Evolutionary conservation across 148 eudicot genomes (phyloP), one percentile per base, ranked within the genome.

Genomic region (Pouteria glomerata): DNA sequence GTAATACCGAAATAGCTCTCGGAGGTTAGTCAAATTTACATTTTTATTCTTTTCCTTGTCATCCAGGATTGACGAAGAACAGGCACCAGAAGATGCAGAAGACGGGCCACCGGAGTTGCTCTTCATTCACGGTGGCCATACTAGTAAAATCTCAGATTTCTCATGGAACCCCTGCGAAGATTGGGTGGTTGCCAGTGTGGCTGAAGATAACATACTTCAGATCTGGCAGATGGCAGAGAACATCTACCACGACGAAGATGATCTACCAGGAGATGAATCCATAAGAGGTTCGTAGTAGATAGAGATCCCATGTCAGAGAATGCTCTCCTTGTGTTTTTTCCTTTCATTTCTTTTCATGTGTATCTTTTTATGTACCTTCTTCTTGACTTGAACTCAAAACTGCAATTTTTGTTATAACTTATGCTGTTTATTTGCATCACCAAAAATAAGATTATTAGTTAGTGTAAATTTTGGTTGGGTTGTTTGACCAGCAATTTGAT

Each of bases 141-240:
- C 96, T 3, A 90, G 90, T 82, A 93, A 85, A 87, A 85, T 93
- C 19, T 90, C 96, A 1, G 97, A 93, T 75, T 93, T 93, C 83
- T 93, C 98, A 27, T 93, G 97, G 98, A 93, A 93, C 76, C 89
- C 94, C 10, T 85, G 85, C 56, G 92, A 93, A 74, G 98, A 93
- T 70, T 88, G 96, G 96, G 88, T 90, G 14, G 75, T 93, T 57
- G 98, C 96, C 33, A 93, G 98, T 37, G 96, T 93, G 0, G 93
- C 96, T 0, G 91, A 92, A 80, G 98, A 92, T 77, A 90, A 93
- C 79, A 87, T 90, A 63, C 86, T 93, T 44, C 98, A 93, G 58
- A 88, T 93, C 67, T 93, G 98, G 98, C 96, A 93, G 89, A 88
- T 93, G 96, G 94, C 91, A 14, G 96, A 93, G 78, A 85, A 90